phyloP scores from a whole-genome alignment of 257 asterid genomes.

The Mitragyna speciosa region DNA sequence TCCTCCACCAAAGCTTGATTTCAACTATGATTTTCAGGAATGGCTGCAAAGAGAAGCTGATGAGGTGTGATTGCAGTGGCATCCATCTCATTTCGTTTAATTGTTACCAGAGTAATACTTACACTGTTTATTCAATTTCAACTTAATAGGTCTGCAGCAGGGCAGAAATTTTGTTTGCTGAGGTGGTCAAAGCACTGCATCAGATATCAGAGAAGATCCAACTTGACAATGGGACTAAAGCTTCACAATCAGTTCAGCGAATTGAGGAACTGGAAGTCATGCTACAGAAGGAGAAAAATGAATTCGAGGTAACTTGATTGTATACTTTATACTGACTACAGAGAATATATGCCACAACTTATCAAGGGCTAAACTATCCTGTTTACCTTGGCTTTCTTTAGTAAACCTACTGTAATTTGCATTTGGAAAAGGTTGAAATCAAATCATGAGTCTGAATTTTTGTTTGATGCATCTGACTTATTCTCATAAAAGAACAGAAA shows the following conservation, averaged over 20 bases:
- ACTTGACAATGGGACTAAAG: constrained; percentile 30
- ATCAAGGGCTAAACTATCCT: not conserved
- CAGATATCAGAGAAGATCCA: constrained; percentile 41
- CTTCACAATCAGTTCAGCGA: constrained; percentile 42
- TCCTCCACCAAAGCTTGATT: constrained; percentile 74
- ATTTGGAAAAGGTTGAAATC: not conserved
- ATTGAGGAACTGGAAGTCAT: constrained; percentile 50
- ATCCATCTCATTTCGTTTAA: constrained; percentile 15
- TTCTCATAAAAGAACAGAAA: not conserved
- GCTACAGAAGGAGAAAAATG: constrained; percentile 59
- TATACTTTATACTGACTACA: not conserved
- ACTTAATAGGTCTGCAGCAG: constrained; percentile 46
- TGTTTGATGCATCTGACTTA: not conserved
- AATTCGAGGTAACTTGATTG: constrained; percentile 58
- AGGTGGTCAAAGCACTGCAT: constrained; percentile 54
- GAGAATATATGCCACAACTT: not conserved
- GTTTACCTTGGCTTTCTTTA: not conserved
- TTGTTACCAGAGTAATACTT: constrained; percentile 15
- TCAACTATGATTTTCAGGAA: constrained; percentile 57
- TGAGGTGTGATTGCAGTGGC: constrained; percentile 48
- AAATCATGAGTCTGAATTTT: not conserved
- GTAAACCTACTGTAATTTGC: not conserved
- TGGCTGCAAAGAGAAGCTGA: constrained; percentile 64
- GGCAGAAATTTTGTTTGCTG: constrained; percentile 52
- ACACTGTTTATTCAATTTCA: constrained; percentile 24